These are phyloP conservation scores for Casuarina glauca DNA, from an alignment of 306 rosid genomes.

Conservation along the genomic window DNA sequence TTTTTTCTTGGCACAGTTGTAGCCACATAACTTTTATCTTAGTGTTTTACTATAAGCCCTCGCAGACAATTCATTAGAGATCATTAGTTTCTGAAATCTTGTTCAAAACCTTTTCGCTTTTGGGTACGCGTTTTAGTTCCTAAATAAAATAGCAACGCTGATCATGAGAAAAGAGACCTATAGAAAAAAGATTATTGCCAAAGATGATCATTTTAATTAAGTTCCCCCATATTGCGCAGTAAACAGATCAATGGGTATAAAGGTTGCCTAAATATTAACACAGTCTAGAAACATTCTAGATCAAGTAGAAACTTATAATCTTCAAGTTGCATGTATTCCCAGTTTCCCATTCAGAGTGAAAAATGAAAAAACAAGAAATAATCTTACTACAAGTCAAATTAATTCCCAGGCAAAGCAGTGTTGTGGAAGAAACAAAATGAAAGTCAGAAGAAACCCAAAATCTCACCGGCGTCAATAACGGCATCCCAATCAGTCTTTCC, in stretches of 20 bases:
- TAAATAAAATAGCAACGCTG: neutral
- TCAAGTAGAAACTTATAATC: neutral
- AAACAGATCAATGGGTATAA: neutral
- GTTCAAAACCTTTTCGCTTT: no score
- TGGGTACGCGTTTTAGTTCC: no score
- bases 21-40: neutral
- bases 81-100: neutral
- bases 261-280: neutral
- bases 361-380: neutral
- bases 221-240: neutral
- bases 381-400: neutral
- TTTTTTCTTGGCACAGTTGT: neutral
- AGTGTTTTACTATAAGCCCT: no score
- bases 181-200: neutral
- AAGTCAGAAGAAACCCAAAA: slow-evolving; percentile 5
- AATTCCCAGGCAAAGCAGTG: neutral
- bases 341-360: neutral
- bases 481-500: slow-evolving; percentile 90
- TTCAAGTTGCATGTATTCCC: neutral
- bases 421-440: neutral
- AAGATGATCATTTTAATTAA: neutral
- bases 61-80: neutral
- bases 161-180: neutral
- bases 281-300: neutral
- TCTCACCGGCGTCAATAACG: slow-evolving; percentile 89